Evolutionary conservation across 2,329 filamentous ascomycete species (phyloP), one percentile per base, ranked within the genome.

Genomic region (Tolypocladium capitatum): DNA sequence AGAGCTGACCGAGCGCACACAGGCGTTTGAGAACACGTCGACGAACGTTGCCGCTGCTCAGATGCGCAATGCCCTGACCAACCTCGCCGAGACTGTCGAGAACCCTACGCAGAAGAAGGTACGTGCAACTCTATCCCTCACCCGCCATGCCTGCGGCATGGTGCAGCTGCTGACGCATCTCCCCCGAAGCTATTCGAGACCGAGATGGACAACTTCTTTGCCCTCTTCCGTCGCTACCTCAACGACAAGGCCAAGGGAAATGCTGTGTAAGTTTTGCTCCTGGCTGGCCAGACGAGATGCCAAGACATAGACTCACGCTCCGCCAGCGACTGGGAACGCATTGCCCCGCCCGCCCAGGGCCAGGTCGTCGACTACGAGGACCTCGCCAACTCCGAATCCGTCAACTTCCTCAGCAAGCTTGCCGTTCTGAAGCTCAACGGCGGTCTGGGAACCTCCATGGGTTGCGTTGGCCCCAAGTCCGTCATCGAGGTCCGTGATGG

Each of bases 131-230:
- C n/a, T 5, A 2, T 36, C 34, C 6, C 16, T 7, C 16, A 8
- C 28, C 9, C 9, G 21, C 27, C 30, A 20, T 24, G 18, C 4
- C 9, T n/a, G 30, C 36, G 31, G 5, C 1, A 40, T 18, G 27
- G 18, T 21, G 13, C 20, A 13, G 21, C 16, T 18, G 28, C 32
- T 45, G 34, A 36, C 27, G 14, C 6, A 30, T n/a, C 5, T 51
- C 47, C 56, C 49, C 31, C 27, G 58, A 57, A 87, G 86, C 81
- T 94, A 56, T 97, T 97, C 69, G 91, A 97, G 74, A 94, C 90
- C 5, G 91, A 98, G 73, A 97, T 96, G 90, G 92, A 98, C 80
- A 98, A 98, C 82, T 98, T 98, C 78, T 98, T 98, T 66, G 84
- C 89, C 52, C 84, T 98, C 53, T 98, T 98, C 84, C 86, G 92